These are phyloP conservation scores for Zasmidium angulare DNA, from an alignment of 2,329 filamentous ascomycete genomes.

Conservation along the genomic window DNA sequence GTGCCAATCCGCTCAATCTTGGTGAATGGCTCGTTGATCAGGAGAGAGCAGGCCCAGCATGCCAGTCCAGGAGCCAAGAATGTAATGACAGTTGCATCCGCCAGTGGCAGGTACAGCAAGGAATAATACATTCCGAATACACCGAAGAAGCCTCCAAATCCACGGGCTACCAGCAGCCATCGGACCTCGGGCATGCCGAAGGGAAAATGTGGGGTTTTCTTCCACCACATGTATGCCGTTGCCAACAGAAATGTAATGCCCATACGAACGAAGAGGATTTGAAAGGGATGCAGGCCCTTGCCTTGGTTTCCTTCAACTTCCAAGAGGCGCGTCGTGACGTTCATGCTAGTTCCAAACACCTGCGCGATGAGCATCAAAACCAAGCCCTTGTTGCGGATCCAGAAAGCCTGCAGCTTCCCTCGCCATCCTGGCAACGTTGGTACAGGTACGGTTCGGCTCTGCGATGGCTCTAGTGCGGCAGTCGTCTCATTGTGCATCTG, in stretches of 20 bases:
- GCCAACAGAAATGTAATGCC: slow-evolving; percentile 67
- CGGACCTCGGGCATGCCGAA: slow-evolving; percentile 68
- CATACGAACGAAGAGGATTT: slow-evolving; percentile 81
- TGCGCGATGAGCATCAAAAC: slow-evolving; percentile 72
- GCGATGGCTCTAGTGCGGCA: background rate
- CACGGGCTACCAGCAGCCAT: slow-evolving; percentile 66
- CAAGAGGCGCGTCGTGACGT: slow-evolving; percentile 73
- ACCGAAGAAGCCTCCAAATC: slow-evolving; percentile 71
- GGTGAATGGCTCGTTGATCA: slow-evolving; percentile 76
- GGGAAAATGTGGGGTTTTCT: slow-evolving; percentile 65
- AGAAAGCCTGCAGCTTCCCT: slow-evolving; percentile 43
- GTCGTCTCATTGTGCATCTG: slow-evolving; percentile 22
- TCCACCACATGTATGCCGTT: slow-evolving; percentile 68
- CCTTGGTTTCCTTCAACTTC: slow-evolving; percentile 67
- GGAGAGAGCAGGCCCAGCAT: slow-evolving; percentile 75
- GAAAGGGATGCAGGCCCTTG: slow-evolving; percentile 75
- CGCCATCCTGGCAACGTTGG: slow-evolving; percentile 17
- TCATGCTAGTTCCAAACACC: slow-evolving; percentile 83
- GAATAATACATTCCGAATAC: slow-evolving; percentile 76
- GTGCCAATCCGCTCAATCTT: slow-evolving; percentile 74
- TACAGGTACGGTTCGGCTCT: background rate
- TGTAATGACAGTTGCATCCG: slow-evolving; percentile 85
- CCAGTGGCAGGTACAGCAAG: slow-evolving; percentile 75
- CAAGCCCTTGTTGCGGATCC: slow-evolving; percentile 69
- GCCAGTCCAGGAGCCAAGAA: slow-evolving; percentile 79